Conservation (phyloP, 1,139 yeast species). For the Geotrichum restrictum region DNA sequence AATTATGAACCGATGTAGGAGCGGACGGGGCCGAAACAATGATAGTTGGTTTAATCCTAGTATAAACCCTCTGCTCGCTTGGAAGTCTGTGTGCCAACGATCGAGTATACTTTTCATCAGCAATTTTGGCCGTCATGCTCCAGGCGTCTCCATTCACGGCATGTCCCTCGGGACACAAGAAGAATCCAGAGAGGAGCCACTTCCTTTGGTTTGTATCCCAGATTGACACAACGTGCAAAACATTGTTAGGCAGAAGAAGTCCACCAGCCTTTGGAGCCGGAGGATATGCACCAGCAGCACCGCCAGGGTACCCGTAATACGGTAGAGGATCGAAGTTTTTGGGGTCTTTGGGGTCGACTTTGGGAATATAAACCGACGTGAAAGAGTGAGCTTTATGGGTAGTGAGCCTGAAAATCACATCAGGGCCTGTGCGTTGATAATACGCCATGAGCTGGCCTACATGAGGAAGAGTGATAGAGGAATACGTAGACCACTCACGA, state of each 20-base stretch:
- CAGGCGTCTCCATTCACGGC: neutral
- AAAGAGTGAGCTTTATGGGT: conserved; percentile 14
- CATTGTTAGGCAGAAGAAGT: conserved; percentile 8
- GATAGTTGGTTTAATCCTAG: conserved; percentile 1
- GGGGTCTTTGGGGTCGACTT: too few relatives aligned
- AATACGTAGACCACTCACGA: conserved; percentile 13
- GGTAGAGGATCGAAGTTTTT: too few relatives aligned
- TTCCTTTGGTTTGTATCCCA: conserved; percentile 11
- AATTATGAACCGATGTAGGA: too few relatives aligned
- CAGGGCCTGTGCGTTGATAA: conserved; percentile 14
- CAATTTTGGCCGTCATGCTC: neutral
- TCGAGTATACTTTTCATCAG: neutral
- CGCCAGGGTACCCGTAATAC: neutral
- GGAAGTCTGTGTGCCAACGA: neutral
- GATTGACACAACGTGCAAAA: conserved; percentile 8
- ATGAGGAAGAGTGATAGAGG: neutral
- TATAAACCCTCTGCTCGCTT: neutral
- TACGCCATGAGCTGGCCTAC: neutral
- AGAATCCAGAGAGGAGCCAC: conserved; percentile 10
- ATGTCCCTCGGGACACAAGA: conserved; percentile 14
- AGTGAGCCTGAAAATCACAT: conserved; percentile 18
- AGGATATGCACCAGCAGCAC: neutral
- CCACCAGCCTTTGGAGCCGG: neutral
- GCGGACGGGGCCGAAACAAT: neutral
- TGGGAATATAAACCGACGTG: neutral